phyloP scores from a whole-genome alignment of 208 protist species.

The Sergeia podlipaevii region DNA sequence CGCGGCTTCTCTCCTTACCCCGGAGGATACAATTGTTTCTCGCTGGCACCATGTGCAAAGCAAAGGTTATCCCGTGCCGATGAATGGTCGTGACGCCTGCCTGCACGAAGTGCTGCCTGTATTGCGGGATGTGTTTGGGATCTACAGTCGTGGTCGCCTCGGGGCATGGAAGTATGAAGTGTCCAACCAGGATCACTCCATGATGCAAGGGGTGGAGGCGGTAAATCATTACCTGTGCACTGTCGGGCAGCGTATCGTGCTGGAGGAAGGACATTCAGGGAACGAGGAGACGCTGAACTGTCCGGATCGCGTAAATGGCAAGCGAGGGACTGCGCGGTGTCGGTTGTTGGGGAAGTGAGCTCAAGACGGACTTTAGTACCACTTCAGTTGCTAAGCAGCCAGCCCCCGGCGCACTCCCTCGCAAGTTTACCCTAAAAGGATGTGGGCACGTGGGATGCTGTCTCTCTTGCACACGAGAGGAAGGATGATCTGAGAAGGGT shows the following conservation, averaged over 20 bases:
- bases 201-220: conserved; percentile 73
- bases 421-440: too few species aligned
- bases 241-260: too few species aligned
- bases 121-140: conserved; percentile 29
- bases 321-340: conserved; percentile 21
- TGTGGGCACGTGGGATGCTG: too few species aligned
- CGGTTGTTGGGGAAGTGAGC: conserved; percentile 17
- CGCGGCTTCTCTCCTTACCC: conserved; percentile 25
- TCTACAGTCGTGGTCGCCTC: conserved; percentile 66
- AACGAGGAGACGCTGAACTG: conserved; percentile 28
- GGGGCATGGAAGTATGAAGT: conserved; percentile 75
- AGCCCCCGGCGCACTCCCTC: too few species aligned
- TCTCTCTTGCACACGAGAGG: too few species aligned
- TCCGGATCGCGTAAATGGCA: conserved; percentile 37
- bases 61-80: conserved; percentile 74
- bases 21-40: conserved; percentile 43
- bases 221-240: conserved; percentile 24
- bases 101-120: conserved; percentile 30
- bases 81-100: conserved; percentile 51
- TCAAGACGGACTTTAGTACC: too few species aligned
- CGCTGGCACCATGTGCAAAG: conserved; percentile 42
- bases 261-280: too few species aligned
- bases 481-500: too few species aligned
- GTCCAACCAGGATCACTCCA: conserved; percentile 62
- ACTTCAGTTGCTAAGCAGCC: too few species aligned